A percentile compares a stretch with the other conserved stretches of the same genome.
phyloP scores from a whole-genome alignment of 192 early-diverging fungal genomes.

The Coemansia sp. region DNA sequence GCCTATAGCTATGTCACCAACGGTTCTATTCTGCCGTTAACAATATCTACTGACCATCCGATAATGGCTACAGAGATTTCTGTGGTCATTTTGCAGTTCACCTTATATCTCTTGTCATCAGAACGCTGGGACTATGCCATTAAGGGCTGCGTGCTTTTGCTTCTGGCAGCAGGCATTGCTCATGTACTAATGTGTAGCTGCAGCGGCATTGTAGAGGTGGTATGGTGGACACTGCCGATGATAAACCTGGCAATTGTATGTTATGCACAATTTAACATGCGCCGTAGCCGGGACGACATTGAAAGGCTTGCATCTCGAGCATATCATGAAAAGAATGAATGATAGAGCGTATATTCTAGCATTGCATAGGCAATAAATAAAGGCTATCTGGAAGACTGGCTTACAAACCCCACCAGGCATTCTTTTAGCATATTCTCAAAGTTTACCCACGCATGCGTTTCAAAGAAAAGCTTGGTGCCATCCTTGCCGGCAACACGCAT shows the following conservation, averaged over 20 bases:
- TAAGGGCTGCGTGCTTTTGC: background rate
- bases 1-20: slow-evolving; percentile 30
- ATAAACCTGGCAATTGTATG: slow-evolving; percentile 24
- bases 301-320: slow-evolving; percentile 14
- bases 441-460: slow-evolving; percentile 95
- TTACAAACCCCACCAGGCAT: slow-evolving; percentile 67
- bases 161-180: slow-evolving; percentile 5
- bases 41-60: slow-evolving; percentile 24
- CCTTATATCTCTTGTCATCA: slow-evolving; percentile 32
- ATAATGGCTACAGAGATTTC: slow-evolving; percentile 38
- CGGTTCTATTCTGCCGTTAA: slow-evolving; percentile 27
- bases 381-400: background rate
- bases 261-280: slow-evolving; percentile 48
- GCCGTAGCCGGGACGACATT: slow-evolving; percentile 28
- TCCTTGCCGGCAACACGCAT: slow-evolving; percentile 89
- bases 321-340: slow-evolving; percentile 29
- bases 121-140: slow-evolving; percentile 23
- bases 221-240: slow-evolving; percentile 40
- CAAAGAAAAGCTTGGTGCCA: slow-evolving; percentile 81
- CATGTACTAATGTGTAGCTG: slow-evolving; percentile 23
- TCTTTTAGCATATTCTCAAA: slow-evolving; percentile 80
- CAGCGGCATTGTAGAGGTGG: slow-evolving; percentile 20
- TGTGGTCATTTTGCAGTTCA: slow-evolving; percentile 39
- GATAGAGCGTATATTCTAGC: background rate
- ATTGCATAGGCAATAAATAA: background rate